These are phyloP conservation scores for Ehretia macrophylla DNA, from an alignment of 257 asterid genomes.

Conservation along the genomic window DNA sequence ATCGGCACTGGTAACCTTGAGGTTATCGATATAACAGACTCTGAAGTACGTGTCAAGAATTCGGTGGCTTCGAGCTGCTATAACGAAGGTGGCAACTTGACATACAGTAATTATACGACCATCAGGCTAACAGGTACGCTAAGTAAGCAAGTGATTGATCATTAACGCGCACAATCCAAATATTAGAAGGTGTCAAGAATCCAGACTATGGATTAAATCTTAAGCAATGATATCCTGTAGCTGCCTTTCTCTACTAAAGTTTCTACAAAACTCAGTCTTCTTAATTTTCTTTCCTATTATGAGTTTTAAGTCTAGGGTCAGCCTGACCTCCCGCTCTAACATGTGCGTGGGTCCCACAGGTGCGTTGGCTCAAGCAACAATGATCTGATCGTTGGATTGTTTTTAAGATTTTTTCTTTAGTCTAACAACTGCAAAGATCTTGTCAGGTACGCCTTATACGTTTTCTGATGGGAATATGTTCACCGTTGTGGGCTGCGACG, in stretches of 20 bases:
- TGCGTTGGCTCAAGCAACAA: too few relatives aligned
- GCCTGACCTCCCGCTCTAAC: too few relatives aligned
- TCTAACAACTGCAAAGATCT: too few relatives aligned
- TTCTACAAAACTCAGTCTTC: too few relatives aligned
- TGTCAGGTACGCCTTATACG: slow-evolving; percentile 16
- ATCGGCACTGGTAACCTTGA: background rate
- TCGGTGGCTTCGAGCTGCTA: slow-evolving; percentile 9
- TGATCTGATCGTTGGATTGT: too few relatives aligned
- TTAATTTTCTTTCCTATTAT: too few relatives aligned
- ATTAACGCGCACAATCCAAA: background rate
- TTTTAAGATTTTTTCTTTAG: too few relatives aligned
- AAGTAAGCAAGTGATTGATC: background rate
- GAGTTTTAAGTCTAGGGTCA: too few relatives aligned
- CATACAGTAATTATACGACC: background rate
- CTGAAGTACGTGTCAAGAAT: slow-evolving; percentile 11
- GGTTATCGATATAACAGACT: slow-evolving; percentile 10
- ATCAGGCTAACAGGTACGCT: background rate
- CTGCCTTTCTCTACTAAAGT: too few relatives aligned
- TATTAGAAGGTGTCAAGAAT: background rate
- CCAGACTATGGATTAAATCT: background rate
- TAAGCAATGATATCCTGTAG: too few relatives aligned
- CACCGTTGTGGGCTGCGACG: slow-evolving; percentile 51
- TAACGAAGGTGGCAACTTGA: slow-evolving; percentile 4
- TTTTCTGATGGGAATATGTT: slow-evolving; percentile 34
- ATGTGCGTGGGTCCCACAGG: too few relatives aligned